A percentile compares a stretch with the other conserved stretches of the same genome.
Conservation (phyloP, 2,329 filamentous ascomycete genomes). For the Cryphonectria radicalis region DNA sequence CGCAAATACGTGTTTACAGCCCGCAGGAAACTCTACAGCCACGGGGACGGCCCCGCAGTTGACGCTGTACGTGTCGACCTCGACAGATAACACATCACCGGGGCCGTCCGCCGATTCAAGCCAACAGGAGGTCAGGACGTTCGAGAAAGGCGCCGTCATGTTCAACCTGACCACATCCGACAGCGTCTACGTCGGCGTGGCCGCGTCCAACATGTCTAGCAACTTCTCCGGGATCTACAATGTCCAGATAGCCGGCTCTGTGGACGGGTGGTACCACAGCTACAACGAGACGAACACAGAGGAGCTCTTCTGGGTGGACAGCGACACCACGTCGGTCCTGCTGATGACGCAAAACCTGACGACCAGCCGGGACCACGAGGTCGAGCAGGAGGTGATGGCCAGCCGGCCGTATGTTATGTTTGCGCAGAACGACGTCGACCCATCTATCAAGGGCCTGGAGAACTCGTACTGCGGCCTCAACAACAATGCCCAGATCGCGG, state of each 20-base stretch:
- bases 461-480: conserved; percentile 83
- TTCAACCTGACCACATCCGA: conserved; percentile 63
- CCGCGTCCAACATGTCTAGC: conserved; percentile 68
- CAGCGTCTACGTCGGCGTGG: conserved; percentile 77
- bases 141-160: conserved; percentile 73
- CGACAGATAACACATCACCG: conserved; percentile 64
- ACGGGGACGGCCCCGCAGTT: conserved; percentile 68
- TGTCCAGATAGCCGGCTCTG: conserved; percentile 81
- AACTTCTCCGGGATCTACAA: conserved; percentile 71
- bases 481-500: conserved; percentile 65
- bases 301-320: conserved; percentile 77
- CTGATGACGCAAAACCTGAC: conserved; percentile 79
- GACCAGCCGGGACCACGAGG: conserved; percentile 51
- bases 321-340: conserved; percentile 77
- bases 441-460: conserved; percentile 68
- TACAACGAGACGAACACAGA: conserved; percentile 54
- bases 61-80: conserved; percentile 75
- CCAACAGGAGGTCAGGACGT: conserved; percentile 51
- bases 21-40: conserved; percentile 55
- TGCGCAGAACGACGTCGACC: conserved; percentile 64
- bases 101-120: conserved; percentile 59
- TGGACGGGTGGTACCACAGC: conserved; percentile 76
- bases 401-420: conserved; percentile 77
- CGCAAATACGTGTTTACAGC: conserved; percentile 84
- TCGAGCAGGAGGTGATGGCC: conserved; percentile 59